Percentiles rank a stretch among this genome's conserved stretches.
phyloP scores from a whole-genome alignment of 495 filamentous ascomycete genomes.

The Podospora bellae-mahoneyi region DNA sequence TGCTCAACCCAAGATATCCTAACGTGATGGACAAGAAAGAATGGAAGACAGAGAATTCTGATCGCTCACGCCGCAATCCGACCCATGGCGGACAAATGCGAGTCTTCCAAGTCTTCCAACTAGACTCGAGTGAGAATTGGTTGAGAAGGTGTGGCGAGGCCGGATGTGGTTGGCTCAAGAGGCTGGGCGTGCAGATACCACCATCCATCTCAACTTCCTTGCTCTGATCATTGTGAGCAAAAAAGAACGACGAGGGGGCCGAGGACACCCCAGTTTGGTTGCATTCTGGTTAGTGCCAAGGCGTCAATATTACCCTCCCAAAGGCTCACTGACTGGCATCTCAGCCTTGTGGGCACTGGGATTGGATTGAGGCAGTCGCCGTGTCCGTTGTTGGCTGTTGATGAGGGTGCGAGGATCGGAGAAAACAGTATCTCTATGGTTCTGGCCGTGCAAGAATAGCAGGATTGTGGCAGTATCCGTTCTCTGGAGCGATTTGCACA shows the following conservation, averaged over 20 bases:
- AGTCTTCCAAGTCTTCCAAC: not conserved
- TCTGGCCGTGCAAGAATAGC: no score
- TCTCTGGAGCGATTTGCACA: no score
- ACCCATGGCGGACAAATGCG: slow-evolving; percentile 4
- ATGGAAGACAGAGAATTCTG: not conserved
- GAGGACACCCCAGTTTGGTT: slow-evolving; percentile 6
- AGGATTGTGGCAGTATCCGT: no score
- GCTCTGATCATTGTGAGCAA: not conserved
- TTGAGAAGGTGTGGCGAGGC: slow-evolving; percentile 10
- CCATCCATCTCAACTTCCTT: not conserved
- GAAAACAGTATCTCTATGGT: no score
- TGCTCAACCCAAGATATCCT: not conserved
- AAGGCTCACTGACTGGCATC: not conserved
- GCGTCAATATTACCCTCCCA: not conserved
- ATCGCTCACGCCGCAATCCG: not conserved
- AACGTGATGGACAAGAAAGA: not conserved
- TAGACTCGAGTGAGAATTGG: not conserved
- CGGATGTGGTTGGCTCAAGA: slow-evolving; percentile 4
- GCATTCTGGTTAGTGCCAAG: slow-evolving; percentile 8
- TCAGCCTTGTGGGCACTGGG: slow-evolving; percentile 8
- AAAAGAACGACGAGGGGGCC: not conserved
- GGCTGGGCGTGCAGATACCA: slow-evolving; percentile 5
- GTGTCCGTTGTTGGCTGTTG: not conserved
- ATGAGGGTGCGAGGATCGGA: not conserved
- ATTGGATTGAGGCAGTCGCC: not conserved